Conservation (phyloP, 225 moss, liverwort and hornwort genomes). For the Anthoceros angustus region DNA sequence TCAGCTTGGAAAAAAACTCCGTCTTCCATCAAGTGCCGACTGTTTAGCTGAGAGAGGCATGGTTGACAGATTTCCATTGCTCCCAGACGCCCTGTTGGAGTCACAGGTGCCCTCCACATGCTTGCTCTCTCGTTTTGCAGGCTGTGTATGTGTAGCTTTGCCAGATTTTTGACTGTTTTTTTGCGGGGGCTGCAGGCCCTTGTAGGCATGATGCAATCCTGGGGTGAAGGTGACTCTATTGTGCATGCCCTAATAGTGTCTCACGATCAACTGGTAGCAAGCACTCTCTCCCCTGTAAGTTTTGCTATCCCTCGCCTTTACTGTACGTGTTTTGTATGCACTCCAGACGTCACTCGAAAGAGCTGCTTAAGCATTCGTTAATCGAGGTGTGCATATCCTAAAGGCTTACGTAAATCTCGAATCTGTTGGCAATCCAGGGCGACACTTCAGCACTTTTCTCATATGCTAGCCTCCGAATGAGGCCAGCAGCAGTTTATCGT, state of each 20-base stretch:
- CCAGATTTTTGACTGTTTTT: neutral
- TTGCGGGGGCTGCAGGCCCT: slow-evolving; percentile 29
- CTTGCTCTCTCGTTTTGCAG: neutral
- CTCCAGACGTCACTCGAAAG: too few species aligned
- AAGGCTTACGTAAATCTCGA: neutral
- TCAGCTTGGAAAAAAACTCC: slow-evolving; percentile 53
- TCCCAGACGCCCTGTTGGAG: slow-evolving; percentile 64
- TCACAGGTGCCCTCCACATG: slow-evolving; percentile 36
- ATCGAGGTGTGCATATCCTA: neutral
- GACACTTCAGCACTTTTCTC: slow-evolving; percentile 56
- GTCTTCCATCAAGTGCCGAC: slow-evolving; percentile 53
- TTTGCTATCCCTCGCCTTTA: slow-evolving; percentile 3
- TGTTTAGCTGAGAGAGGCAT: slow-evolving; percentile 65
- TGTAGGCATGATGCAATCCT: slow-evolving; percentile 69
- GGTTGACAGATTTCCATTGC: slow-evolving; percentile 51
- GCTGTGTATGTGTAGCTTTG: neutral
- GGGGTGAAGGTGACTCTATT: slow-evolving; percentile 60
- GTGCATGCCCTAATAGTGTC: slow-evolving; percentile 61
- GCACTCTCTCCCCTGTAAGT: slow-evolving; percentile 51
- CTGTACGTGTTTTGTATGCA: neutral
- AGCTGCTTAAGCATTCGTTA: too few species aligned
- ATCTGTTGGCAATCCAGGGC: slow-evolving; percentile 24
- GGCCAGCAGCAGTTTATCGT: slow-evolving; percentile 31
- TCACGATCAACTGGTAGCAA: slow-evolving; percentile 51
- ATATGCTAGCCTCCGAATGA: slow-evolving; percentile 49